phyloP scores from a whole-genome alignment of 495 filamentous ascomycete genomes.

The Aspergillus coremiiformis region DNA sequence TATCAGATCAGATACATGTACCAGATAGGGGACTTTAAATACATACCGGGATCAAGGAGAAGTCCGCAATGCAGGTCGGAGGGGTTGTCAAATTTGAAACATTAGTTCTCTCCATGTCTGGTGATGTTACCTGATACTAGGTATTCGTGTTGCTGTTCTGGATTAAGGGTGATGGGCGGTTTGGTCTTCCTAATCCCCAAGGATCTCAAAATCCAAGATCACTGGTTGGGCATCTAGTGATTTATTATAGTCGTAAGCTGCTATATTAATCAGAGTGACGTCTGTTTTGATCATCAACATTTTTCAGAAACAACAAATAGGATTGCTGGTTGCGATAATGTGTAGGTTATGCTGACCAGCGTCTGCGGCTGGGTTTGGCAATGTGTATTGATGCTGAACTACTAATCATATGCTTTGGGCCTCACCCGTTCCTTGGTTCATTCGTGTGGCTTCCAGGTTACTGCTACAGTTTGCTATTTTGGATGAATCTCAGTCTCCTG shows the following conservation, averaged over 20 bases:
- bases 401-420: neutral
- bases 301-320: neutral
- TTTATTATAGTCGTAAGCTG: neutral
- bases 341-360: neutral
- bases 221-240: neutral
- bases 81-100: slow-evolving; percentile 44
- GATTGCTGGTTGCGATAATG: neutral
- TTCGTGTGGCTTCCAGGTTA: neutral
- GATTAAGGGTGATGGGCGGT: neutral
- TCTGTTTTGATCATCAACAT: neutral
- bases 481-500: too few species aligned
- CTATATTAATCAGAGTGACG: neutral
- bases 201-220: too few species aligned
- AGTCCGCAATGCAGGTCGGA: slow-evolving; percentile 56
- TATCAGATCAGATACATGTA: neutral
- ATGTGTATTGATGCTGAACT: too few species aligned
- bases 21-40: neutral
- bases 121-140: too few species aligned
- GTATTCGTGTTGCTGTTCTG: neutral
- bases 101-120: slow-evolving; percentile 11
- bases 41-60: slow-evolving; percentile 65
- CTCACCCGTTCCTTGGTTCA: neutral
- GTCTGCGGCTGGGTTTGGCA: too few species aligned
- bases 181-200: too few species aligned
- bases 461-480: neutral